Base-by-base conservation (phyloP, 345 rosid species). In the Dimocarpus longan region DNA sequence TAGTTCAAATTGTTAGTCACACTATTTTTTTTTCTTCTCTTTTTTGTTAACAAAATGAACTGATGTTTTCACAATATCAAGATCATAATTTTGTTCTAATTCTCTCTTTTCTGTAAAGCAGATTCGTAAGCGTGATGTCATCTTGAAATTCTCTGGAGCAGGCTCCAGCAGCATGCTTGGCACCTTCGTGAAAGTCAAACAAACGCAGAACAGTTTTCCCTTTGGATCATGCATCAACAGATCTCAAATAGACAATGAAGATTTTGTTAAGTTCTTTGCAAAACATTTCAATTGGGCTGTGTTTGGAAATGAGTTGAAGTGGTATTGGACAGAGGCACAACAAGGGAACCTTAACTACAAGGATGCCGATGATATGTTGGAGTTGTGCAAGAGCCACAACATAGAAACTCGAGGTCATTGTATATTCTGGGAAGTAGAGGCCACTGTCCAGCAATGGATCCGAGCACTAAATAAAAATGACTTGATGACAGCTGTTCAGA, bases 391-490 rank as follows among this genome's bases (percentile, higher is more conserved):
- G 66, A 85, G 64, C n/a, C 79, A 93, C 80, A 88, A 86, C 79
- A 87, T 94, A 65, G 76, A 91, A 63, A 75, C 85, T 72, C 82
- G 99, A 22, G 99, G 97, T 24, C 99, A 96, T 77, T 96, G 99
- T 80, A 91, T 96, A 88, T 94, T 96, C 91, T 96, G 99, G 98
- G 99, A 96, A 84, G 97, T 92, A 46, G 95, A 92, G 78, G 82
- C 86, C 66, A 83, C 83, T 1, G 93, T 96, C 81, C 98, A 96
- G 83, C 82, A 80, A 16, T 96, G 99, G 99, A 82, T 96, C 77
- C 92, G 84, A 70, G 78, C 90, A 68, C 88, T 92, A 67, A 87
- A 88, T 75, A 87, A 78, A 66, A 71, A 66, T 18, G 93, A 89
- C 87, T 79, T 95, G 73, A 76, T 67, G 83, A 78, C 48, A 39